These are phyloP conservation scores for Beauveria caledonica DNA, from an alignment of 2,329 filamentous ascomycete species.

Conservation along the genomic window DNA sequence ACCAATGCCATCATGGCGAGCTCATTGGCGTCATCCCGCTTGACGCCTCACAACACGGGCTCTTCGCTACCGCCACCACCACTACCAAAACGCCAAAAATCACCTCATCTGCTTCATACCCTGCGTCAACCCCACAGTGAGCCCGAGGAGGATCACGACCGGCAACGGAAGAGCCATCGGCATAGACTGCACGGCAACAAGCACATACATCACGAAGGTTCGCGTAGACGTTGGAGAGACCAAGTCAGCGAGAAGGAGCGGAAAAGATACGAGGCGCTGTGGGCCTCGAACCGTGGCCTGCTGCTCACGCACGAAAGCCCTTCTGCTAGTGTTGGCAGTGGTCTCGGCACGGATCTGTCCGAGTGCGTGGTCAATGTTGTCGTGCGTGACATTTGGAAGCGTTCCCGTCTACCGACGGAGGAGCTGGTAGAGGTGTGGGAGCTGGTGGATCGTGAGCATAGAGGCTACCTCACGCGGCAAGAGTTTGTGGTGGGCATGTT, in stretches of 20 bases:
- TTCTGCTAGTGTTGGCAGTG: conserved; percentile 14
- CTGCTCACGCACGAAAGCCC: conserved; percentile 27
- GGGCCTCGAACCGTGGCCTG: conserved; percentile 70
- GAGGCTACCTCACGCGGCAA: conserved; percentile 52
- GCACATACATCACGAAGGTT: conserved; percentile 69
- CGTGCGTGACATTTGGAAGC: conserved; percentile 65
- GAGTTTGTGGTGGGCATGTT: conserved; percentile 81
- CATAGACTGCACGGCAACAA: conserved; percentile 48
- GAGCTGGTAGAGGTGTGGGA: conserved; percentile 72
- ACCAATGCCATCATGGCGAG: conserved; percentile 69
- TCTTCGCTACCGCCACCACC: conserved; percentile 27
- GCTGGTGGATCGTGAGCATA: conserved; percentile 52
- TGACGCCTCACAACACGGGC: conserved; percentile 32
- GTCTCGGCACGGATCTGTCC: conserved; percentile 21
- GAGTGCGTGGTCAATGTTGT: conserved; percentile 59
- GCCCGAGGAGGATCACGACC: conserved; percentile 46
- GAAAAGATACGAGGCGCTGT: conserved; percentile 77
- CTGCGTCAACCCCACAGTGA: conserved; percentile 48
- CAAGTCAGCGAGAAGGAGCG: conserved; percentile 62
- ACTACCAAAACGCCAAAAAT: conserved; percentile 34
- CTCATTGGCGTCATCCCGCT: conserved; percentile 58
- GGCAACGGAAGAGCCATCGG: conserved; percentile 41
- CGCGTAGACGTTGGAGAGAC: conserved; percentile 69
- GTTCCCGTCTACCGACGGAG: conserved; percentile 58
- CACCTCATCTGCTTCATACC: conserved; percentile 54